Base-by-base conservation (phyloP, 257 asterid genomes). In the Jacaranda copaia region DNA sequence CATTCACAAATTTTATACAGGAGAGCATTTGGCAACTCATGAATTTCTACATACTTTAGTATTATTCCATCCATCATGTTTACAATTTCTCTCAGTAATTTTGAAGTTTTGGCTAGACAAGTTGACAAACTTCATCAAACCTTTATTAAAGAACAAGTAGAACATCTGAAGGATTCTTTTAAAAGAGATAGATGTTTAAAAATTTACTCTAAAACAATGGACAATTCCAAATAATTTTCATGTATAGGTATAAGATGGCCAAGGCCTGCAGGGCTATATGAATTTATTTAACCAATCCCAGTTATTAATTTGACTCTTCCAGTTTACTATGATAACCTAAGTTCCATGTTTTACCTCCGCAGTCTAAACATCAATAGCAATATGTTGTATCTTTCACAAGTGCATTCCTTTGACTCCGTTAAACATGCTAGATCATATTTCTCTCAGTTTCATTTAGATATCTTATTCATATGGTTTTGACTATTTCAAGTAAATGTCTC, bases 141-240 rank as follows among this genome's bases (percentile, higher is more conserved):
- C 48, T 60, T 68, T 6, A 49, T 7, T 49, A 5, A 4, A 35
- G 19, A 3, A 25, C 32, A 25, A 25, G 32, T 25, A 25, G 32
- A 25, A 25, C 32, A 0, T 25, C 32, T 25, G 32, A 25, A 25
- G 32, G 32, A 25, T 25, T 25, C 32, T 25, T 25, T 25, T 25
- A 25, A 25, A 25, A 25, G 32, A 25, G 32, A 25, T 2, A 25
- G 32, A 25, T 25, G 1, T 25, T 25, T 25, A 25, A 25, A 25
- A 5, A 46, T 25, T 20, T 11, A 15, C 43, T 12, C 3, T 48
- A 46, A 66, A 35, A 46, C 73, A 46, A 10, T 68, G 36, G 40
- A 68, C 32, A 56, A 68, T 40, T 40, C 25, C 67, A 58, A 49
- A 59, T 59, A 66, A 61, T 6, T 35, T 2, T 19, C 63, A 74